These are phyloP conservation scores for Sporobolomyces phaffii DNA, from an alignment of 768 basidiomycete species.

Conservation along the genomic window DNA sequence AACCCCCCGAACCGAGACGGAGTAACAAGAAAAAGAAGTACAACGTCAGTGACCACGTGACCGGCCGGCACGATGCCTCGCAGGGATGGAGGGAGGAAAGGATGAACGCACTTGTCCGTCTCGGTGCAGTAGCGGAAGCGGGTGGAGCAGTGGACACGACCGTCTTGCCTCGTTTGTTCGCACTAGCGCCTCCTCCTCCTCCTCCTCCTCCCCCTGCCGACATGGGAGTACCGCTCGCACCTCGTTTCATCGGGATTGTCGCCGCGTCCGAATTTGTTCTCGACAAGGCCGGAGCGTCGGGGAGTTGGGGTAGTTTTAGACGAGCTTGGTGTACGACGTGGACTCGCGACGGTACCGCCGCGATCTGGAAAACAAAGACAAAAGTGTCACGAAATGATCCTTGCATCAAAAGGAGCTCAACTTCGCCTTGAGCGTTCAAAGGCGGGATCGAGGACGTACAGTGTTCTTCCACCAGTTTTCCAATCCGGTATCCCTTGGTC, in stretches of 20 bases:
- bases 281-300: background rate
- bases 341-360: slow-evolving; percentile 7
- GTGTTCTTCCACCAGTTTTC: slow-evolving; percentile 28
- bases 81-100: background rate
- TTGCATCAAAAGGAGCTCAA: no score
- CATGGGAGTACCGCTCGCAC: slow-evolving; percentile 8
- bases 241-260: slow-evolving; percentile 1
- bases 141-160: background rate
- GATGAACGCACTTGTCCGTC: background rate
- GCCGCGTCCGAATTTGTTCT: background rate
- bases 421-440: no score
- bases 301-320: background rate
- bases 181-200: background rate
- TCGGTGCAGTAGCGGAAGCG: background rate
- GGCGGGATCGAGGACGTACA: slow-evolving; percentile 7
- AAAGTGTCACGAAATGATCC: no score
- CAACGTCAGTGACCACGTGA: no score
- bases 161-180: slow-evolving; percentile 2
- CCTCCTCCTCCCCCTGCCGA: background rate
- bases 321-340: slow-evolving; percentile 19
- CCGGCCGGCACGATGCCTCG: no score
- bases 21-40: no score
- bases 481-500: slow-evolving; percentile 3
- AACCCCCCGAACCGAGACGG: no score
- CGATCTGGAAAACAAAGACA: slow-evolving; percentile 25